phyloP scores from a whole-genome alignment of 208 protist species.

The Leishmania aethiopica region DNA sequence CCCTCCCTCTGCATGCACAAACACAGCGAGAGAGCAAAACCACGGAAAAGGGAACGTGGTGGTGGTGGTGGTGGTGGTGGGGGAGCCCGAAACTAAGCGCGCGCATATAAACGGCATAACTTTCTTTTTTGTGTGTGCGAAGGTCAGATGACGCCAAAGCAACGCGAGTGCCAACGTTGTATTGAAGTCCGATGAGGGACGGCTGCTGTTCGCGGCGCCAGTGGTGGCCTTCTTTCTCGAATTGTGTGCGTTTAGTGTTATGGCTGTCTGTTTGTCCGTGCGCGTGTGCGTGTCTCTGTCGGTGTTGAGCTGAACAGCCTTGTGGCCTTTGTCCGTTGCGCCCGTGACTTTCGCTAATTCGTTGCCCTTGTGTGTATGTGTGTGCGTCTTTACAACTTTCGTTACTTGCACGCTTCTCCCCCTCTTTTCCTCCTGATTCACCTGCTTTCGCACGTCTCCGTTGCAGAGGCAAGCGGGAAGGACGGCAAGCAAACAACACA shows the following conservation, averaged over 20 bases:
- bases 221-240: background rate
- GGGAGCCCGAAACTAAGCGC: background rate
- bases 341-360: background rate
- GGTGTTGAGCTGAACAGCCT: background rate
- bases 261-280: background rate
- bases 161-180: background rate
- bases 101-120: background rate
- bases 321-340: background rate
- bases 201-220: background rate
- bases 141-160: background rate
- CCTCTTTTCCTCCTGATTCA: background rate
- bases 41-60: too few relatives aligned
- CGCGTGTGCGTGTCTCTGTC: background rate
- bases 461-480: background rate
- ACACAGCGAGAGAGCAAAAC: background rate
- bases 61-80: background rate
- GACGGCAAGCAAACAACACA: background rate
- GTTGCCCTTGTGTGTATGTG: background rate
- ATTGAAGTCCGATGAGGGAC: background rate
- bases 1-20: background rate
- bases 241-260: background rate
- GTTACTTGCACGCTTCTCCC: background rate
- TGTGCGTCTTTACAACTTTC: background rate
- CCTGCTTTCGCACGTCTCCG: background rate
- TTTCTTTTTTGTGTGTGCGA: background rate